Percentiles rank a stretch among this genome's conserved stretches.
phyloP scores from a whole-genome alignment of 441 rosid species.

The Syzygium syzygioides region DNA sequence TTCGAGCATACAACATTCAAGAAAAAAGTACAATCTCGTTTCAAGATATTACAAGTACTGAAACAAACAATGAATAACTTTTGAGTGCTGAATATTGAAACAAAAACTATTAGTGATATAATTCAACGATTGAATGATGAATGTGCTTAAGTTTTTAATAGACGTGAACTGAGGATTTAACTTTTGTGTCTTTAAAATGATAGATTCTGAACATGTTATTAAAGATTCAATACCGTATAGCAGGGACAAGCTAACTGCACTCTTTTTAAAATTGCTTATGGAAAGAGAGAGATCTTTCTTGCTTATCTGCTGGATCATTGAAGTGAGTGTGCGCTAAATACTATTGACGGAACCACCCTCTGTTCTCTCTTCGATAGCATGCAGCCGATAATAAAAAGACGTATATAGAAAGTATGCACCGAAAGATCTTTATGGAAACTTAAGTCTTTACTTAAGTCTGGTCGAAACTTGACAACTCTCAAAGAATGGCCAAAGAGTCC shows the following conservation, averaged over 20 bases:
- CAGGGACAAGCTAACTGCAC: not conserved
- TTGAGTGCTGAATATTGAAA: no score
- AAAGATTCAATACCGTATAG: not conserved
- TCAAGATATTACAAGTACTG: no score
- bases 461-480: not conserved
- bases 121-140: not conserved
- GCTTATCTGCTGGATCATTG: no score
- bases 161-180: no score
- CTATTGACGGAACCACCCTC: not conserved
- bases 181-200: fast-evolving
- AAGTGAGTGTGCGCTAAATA: no score
- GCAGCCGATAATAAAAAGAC: not conserved
- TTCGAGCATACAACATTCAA: fast-evolving
- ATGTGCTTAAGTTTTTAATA: not conserved
- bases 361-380: not conserved
- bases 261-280: no score
- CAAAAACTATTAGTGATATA: not conserved
- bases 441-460: not conserved
- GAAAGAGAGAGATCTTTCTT: no score
- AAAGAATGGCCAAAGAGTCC: not conserved
- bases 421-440: not conserved
- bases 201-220: not conserved
- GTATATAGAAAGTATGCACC: not conserved
- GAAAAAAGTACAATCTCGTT: not conserved
- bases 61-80: no score